Base-by-base conservation (phyloP, 768 basidiomycete species). In the Asterophora parasitica region DNA sequence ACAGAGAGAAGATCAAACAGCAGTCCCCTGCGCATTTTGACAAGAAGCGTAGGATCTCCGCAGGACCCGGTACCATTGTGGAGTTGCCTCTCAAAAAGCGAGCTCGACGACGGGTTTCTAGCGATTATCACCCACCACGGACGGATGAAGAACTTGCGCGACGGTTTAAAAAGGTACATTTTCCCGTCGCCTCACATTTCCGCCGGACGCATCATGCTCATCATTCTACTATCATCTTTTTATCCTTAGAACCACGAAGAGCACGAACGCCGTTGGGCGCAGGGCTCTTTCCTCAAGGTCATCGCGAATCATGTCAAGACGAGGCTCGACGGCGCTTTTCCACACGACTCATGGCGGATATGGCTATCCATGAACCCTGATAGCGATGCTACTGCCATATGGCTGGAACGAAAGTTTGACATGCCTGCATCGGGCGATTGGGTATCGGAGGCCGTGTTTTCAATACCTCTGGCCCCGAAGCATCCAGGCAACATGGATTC, bases 351-450 rank as follows among this genome's bases (percentile, higher is more conserved):
- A 6, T 88, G 85, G 83, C 71, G 74, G 19, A 63, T 80, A 32
- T 89, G 87, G 88, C 59, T 90, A n/a, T 86, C 87, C 2, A 70
- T 79, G 56, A 88, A 89, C 58, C 77, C 79, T 10, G 81, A 81
- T 48, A 80, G 73, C 54, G 85, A 88, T 56, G 79, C 77, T 15
- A 89, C 87, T 7, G 85, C 86, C 3, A 87, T 88, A 32, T 90
- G 88, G 88, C 56, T 89, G 34, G 82, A 88, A 57, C 73, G 74
- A 54, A 91, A 91, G 63, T 88, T 90, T 50, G 73, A 82, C 52
- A 73, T 88, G 10, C 83, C 83, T 0, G 61, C 67, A 5, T 83
- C 83, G 2, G 85, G 85, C 2, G 51, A 65, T 32, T 88, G 86
- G 86, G 65, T 66, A 4, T 71, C 74, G 12, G 83, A 83, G 49